These are phyloP conservation scores for Thermomucor indicae-seudaticae DNA, from an alignment of 371 early-diverging fungal genomes.

Conservation along the genomic window DNA sequence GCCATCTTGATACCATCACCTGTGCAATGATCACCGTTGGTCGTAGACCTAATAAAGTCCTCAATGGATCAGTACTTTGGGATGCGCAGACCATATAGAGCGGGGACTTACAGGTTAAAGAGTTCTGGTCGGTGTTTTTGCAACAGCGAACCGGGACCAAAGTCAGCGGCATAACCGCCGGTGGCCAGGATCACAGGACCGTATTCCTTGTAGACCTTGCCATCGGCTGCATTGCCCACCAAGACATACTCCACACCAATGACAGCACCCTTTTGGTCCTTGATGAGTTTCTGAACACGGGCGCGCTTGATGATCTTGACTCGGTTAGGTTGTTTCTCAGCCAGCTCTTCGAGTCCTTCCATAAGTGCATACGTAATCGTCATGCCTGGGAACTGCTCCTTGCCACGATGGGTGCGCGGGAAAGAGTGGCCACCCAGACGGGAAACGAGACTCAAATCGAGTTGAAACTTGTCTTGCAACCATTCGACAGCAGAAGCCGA, in stretches of 20 bases:
- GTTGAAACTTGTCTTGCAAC: slow-evolving; percentile 84
- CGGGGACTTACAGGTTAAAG: slow-evolving; percentile 49
- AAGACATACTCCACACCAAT: slow-evolving; percentile 80
- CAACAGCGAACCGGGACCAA: slow-evolving; percentile 60
- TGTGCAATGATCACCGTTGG: slow-evolving; percentile 94
- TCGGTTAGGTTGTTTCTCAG: slow-evolving; percentile 64
- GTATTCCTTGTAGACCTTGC: slow-evolving; percentile 50
- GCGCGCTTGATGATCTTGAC: slow-evolving; percentile 80
- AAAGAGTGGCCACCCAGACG: slow-evolving; percentile 88
- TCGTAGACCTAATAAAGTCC: no score
- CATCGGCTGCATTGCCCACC: slow-evolving; percentile 53
- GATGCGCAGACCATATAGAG: no score
- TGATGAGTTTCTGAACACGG: slow-evolving; percentile 60
- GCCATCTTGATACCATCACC: slow-evolving; percentile 96
- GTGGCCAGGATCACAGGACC: slow-evolving; percentile 92
- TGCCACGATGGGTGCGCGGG: slow-evolving; percentile 95
- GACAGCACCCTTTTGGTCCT: slow-evolving; percentile 54
- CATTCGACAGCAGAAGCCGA: slow-evolving; percentile 90
- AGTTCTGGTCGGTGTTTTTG: slow-evolving; percentile 71
- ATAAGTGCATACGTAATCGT: slow-evolving; percentile 93
- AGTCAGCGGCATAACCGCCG: slow-evolving; percentile 89
- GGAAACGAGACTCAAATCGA: slow-evolving; percentile 85
- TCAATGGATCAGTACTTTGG: no score
- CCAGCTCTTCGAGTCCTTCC: slow-evolving; percentile 79
- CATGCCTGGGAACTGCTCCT: slow-evolving; percentile 93